Base-by-base conservation (phyloP, 257 asterid genomes). In the Salvia hispanica region DNA sequence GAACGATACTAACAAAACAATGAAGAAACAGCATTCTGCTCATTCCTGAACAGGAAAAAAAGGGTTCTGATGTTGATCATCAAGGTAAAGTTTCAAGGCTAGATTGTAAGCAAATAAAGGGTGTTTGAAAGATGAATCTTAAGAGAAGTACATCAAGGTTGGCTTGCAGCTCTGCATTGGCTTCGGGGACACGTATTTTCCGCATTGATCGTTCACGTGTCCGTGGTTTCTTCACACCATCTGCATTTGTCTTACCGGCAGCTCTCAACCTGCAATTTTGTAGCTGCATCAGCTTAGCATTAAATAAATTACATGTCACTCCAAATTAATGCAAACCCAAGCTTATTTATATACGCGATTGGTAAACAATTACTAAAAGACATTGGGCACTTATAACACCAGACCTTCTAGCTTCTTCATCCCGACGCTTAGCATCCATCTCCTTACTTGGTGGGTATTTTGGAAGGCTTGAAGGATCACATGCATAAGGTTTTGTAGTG, bases 401-500 rank as follows among this genome's bases (percentile, higher is more conserved):
- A 33, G 52, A 85, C 91, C 84, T 80, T 72, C 76, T 73, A 13
- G 83, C 70, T 75, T 80, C 82, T 71, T 77, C 82, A 71, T 80
- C 83, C 40, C 77, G 79, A 34, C 71, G 62, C 74, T 80, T 76
- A 45, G 78, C 80, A 76, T 82, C 81, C 67, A 81, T 78, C 72
- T 80, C 91, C 75, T 82, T 82, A 77, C 83, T 76, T 33, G 91
- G 86, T 54, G 84, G 88, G 66, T 80, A 85, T 65, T 79, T 76
- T 55, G 91, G 91, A 73, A 85, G 77, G 75, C 76, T 80, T 18
- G 77, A 82, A 72, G 86, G 88, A 69, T 85, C 88, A 80, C 83
- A 85, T 59, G 88, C 84, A 66, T 77, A 75, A 42, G 91, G 91
- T 59, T 70, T 59, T 9, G 82, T 82, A 33, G 74, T 74, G 78